Base-by-base conservation (phyloP, 2,329 filamentous ascomycete genomes). In the Xylaria sp. region DNA sequence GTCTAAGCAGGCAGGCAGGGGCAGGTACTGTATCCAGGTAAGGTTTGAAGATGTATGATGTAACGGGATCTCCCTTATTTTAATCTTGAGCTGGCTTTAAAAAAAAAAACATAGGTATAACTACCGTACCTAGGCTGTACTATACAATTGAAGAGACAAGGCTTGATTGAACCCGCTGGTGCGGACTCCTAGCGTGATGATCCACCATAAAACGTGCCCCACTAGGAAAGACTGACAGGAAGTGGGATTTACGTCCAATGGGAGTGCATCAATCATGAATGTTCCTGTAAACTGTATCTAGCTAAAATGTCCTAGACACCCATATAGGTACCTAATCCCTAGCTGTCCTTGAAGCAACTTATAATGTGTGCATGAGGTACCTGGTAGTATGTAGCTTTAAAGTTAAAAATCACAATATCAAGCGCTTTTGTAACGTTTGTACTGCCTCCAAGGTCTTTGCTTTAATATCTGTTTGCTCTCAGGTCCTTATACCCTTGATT, bases 11-110 rank as follows among this genome's bases (percentile, higher is more conserved):
- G 51, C 27, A 39, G 20, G 51, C n/a, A 42, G 17, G 45, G 22
- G 22, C 13, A 31, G 5, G 7, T 31, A 31, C 29, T 31, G 29
- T 31, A n/a, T n/a, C n/a, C 29, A 7, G 29, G 29, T 4, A 31
- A 7, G 29, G 7, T 31, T 31, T n/a, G n/a, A n/a, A 44, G 9
- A 31, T 15, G 45, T 61, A 69, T 69, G 67, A 67, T 69, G 60
- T 69, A 69, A 64, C 45, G 51, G 56, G 64, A 61, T 45, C 51
- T 56, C 9, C 25, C 51, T 64, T 20, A 44, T 44, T 64, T 59
- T 51, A n/a, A 45, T 44, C 36, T 15, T 38, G 31, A 45, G 42
- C n/a, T 20, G n/a, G 42, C 6, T 22, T 10, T 20, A 7, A 10
- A 44, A 2, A 11, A 10, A n/a, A 9, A n/a, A 20, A 10, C 17